Conservation (phyloP, 805 yeast species). For the Tetrapisispora pingtungensis region DNA sequence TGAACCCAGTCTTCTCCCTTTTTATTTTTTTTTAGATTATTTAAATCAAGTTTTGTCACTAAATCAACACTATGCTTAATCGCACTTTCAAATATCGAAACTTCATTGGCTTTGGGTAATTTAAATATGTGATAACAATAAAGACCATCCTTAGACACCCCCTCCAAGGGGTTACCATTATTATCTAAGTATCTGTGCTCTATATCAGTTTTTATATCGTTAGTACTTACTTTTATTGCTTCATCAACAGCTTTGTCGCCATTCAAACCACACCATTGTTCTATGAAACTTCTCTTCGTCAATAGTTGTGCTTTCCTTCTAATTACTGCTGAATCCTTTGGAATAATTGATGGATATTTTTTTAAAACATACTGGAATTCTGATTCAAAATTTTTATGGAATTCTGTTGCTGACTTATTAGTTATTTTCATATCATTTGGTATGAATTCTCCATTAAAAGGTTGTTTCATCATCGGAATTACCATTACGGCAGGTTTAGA, state of each 20-base stretch:
- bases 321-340: slow-evolving; percentile 20
- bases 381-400: neutral
- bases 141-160: slow-evolving; percentile 26
- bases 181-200: slow-evolving; percentile 3
- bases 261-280: slow-evolving; percentile 19
- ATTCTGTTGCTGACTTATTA: neutral
- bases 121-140: slow-evolving; percentile 17
- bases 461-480: slow-evolving; percentile 10
- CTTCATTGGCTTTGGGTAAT: slow-evolving; percentile 15
- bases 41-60: slow-evolving; percentile 15
- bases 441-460: slow-evolving; percentile 11
- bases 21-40: slow-evolving; percentile 5
- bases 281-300: slow-evolving; percentile 11
- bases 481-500: slow-evolving; percentile 23
- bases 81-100: slow-evolving; percentile 9
- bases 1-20: slow-evolving; percentile 14
- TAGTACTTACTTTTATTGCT: neutral
- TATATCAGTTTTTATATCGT: neutral
- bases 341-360: slow-evolving; percentile 9
- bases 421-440: neutral
- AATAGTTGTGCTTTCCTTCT: slow-evolving; percentile 14
- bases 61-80: slow-evolving; percentile 11
- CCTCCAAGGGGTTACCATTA: slow-evolving; percentile 10
- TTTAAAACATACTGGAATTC: neutral
- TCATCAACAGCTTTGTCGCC: slow-evolving; percentile 16